Conservation (phyloP, 257 asterid species). For the Nemophila menziesii region DNA sequence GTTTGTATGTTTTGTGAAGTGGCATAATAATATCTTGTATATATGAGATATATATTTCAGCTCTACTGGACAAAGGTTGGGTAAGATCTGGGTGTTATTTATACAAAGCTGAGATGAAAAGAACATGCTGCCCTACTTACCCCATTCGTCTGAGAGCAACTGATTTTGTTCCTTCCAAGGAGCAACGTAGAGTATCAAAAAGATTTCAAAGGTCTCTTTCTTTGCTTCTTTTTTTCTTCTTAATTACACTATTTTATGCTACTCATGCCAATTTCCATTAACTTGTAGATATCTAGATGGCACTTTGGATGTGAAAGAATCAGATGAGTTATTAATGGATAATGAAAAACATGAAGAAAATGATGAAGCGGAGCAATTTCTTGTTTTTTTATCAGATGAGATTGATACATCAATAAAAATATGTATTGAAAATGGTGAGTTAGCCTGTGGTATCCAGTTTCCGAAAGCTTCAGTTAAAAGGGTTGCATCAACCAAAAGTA, state of each 20-base stretch:
- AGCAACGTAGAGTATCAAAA: constrained; percentile 73
- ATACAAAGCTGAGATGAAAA: constrained; percentile 95
- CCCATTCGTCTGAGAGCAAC: constrained; percentile 80
- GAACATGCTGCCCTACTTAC: constrained; percentile 92
- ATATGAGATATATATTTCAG: too few species aligned
- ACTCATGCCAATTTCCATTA: constrained; percentile 13
- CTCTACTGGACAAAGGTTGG: constrained; percentile 98
- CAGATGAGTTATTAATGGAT: constrained; percentile 27
- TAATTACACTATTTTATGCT: too few species aligned
- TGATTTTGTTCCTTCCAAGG: constrained; percentile 79
- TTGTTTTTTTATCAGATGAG: constrained; percentile 38
- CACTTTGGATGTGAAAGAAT: constrained; percentile 32
- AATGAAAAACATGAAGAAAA: constrained; percentile 29
- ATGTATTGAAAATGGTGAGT: constrained; percentile 32
- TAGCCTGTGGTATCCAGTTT: constrained; percentile 36
- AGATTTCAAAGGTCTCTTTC: constrained; percentile 80
- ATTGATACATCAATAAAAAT: constrained; percentile 35
- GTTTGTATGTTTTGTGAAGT: background rate
- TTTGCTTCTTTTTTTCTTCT: too few species aligned
- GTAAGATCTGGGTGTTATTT: constrained; percentile 92
- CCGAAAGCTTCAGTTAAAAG: constrained; percentile 68
- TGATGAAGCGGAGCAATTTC: constrained; percentile 30
- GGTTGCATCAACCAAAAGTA: constrained; percentile 57
- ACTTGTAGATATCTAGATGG: constrained; percentile 69
- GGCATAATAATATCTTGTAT: too few species aligned